These are phyloP conservation scores for Phytophthora nicotianae DNA, from an alignment of 352 stramenopile species.

Conservation along the genomic window DNA sequence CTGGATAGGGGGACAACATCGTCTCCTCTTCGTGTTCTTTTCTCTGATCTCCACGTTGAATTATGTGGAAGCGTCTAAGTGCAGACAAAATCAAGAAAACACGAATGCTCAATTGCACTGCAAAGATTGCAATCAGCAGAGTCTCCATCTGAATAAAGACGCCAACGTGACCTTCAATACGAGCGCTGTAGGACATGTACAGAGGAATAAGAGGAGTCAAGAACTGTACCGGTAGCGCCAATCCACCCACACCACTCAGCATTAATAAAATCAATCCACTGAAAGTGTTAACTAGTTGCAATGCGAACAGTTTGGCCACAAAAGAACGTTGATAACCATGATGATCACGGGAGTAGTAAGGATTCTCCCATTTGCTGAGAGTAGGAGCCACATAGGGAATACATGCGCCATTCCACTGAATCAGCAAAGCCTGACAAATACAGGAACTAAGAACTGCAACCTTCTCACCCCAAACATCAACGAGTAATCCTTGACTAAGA, in stretches of 20 bases:
- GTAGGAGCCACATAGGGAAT: constrained; percentile 30
- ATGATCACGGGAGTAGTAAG: constrained; percentile 22
- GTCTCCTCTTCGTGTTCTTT: constrained; percentile 19
- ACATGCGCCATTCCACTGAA: constrained; percentile 37
- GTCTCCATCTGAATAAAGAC: constrained; percentile 50
- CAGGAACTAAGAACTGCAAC: constrained; percentile 39
- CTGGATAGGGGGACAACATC: constrained; percentile 31
- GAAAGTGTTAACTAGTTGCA: constrained; percentile 50
- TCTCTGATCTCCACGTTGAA: constrained; percentile 9
- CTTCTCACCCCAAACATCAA: constrained; percentile 28
- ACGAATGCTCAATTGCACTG: constrained; percentile 33
- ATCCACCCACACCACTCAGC: constrained; percentile 27
- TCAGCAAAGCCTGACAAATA: constrained; percentile 25
- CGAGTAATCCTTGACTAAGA: constrained; percentile 35
- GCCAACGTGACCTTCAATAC: constrained; percentile 26
- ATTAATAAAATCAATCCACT: constrained; percentile 41
- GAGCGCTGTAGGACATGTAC: constrained; percentile 17
- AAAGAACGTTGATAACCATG: constrained; percentile 33
- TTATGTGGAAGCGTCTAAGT: constrained; percentile 11
- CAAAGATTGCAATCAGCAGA: constrained; percentile 43
- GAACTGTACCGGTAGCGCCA: constrained; percentile 9
- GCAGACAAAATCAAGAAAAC: constrained; percentile 22
- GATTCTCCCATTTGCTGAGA: constrained; percentile 45
- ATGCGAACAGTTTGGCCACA: constrained; percentile 47
- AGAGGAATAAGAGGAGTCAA: constrained; percentile 22